Evolutionary conservation across 345 rosid genomes (phyloP), one percentile per base, ranked within the genome.

Genomic region (Melaleuca alternifolia): DNA sequence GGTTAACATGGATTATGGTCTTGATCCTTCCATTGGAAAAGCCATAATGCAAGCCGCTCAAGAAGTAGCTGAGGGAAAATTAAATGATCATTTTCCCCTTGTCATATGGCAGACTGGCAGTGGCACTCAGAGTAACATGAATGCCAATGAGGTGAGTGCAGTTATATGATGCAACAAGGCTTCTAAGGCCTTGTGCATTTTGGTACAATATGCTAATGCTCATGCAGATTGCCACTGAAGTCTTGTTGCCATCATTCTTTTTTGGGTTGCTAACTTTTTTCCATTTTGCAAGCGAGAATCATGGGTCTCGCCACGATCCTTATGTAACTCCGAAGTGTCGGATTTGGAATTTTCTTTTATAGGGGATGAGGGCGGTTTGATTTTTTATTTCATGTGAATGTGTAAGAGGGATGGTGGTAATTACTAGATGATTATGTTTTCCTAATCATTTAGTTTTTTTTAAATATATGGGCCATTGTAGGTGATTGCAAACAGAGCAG

Each of bases 81-180:
- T 97, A 53, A 94, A 89, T 23, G 98, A 96, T 89, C 99, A 96
- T 86, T 97, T 97, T 53, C 98, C 98, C 0, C 99, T 97, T 85
- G 97, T 97, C 65, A 93, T 96, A 7, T 97, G 99, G 99, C 99
- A 97, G 93, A 96, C 99, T 86, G 99, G 99, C 84, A 97, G 99
- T 88, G 99, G 99, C 51, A 97, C 99, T 88, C 99, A 97, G 89
- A 96, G 99, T 90, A 97, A 97, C 90, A 97, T 97, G 99, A 97
- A 97, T 88, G 99, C 99, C 83, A 97, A 97, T 88, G 99, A 97
- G 99, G 99, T 97, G 7, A 14, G 85, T 86, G 12, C 56, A 3
- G n/a, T 71, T 71, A 37, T 71, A 37, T 6, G 11, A 71, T 37
- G 37, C 81, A 71, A 9, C 14, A 37, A 71, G 81, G 81, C 81